These are phyloP conservation scores for Spathaspora sp. DNA, from an alignment of 1,139 yeast species.

Conservation along the genomic window DNA sequence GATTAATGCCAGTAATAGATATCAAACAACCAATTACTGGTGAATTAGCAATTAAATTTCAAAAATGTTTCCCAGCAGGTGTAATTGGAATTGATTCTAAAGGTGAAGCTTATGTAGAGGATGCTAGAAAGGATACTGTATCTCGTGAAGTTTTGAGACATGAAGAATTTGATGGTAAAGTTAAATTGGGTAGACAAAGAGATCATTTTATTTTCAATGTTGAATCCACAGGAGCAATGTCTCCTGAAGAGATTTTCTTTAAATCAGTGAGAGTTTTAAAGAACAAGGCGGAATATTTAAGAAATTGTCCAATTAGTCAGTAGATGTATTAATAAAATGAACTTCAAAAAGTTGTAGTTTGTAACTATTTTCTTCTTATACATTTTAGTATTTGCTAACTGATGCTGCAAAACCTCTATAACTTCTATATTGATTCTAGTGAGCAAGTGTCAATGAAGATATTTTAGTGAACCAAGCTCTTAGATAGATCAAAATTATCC, in stretches of 20 bases:
- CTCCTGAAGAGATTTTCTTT: slow-evolving; percentile 92
- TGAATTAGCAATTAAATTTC: slow-evolving; percentile 72
- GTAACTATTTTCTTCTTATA: too few species aligned
- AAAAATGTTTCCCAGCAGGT: slow-evolving; percentile 89
- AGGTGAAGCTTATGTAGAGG: slow-evolving; percentile 78
- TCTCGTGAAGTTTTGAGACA: slow-evolving; percentile 95
- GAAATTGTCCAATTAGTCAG: slow-evolving; percentile 75
- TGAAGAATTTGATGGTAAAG: slow-evolving; percentile 84
- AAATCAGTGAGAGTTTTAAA: slow-evolving; percentile 83
- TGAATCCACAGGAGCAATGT: slow-evolving; percentile 95
- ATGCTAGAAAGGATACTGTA: slow-evolving; percentile 92
- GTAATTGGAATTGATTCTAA: slow-evolving; percentile 68
- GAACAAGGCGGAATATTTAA: slow-evolving; percentile 80
- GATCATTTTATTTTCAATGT: slow-evolving; percentile 93
- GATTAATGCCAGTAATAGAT: slow-evolving; percentile 89
- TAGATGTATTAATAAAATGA: too few species aligned
- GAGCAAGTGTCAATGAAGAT: too few species aligned
- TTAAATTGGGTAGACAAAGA: slow-evolving; percentile 84
- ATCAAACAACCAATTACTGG: slow-evolving; percentile 76
- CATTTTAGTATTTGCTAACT: too few species aligned
- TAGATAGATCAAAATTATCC: too few species aligned
- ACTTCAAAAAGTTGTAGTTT: too few species aligned
- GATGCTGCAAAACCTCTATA: too few species aligned
- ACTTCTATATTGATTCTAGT: too few species aligned
- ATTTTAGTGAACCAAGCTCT: too few species aligned